Base-by-base conservation (phyloP, 371 early-diverging fungal species). In the Mortierella polycephala region DNA sequence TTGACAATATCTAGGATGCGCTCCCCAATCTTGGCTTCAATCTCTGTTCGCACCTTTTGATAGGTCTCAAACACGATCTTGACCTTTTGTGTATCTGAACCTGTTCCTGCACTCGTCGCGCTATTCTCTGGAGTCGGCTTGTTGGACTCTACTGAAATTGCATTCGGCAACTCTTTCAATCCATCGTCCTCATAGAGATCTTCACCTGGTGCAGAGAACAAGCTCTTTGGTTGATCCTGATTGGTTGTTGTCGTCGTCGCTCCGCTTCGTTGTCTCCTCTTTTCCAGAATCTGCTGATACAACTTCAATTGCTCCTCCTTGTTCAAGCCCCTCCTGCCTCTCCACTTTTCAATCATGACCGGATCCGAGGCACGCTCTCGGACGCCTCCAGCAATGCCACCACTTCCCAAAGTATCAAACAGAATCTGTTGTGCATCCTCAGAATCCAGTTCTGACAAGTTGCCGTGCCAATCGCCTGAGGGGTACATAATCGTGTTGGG, bases 401-500 rank as follows among this genome's bases (percentile, higher is more conserved):
- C 76, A 18, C 54, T 79, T 14, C 69, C 64, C 41, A 79, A 44
- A 1, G 79, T 69, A 58, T 72, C 79, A 72, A 79, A 79, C 57
- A 79, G 42, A 44, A 79, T 62, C 59, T 79, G 69, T 47, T 72
- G 73, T 5, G 79, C 79, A 50, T 79, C 79, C 20, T 20, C 55
- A 1, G 73, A 72, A 55, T 72, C 69, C 64, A 21, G 20, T 23
- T 61, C 79, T 5, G 73, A 79, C 54, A 79, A 23, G 16, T 60
- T 60, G 51, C 79, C 79, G 49, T 79, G 79, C 79, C 79, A 79
- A 13, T 79, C 79, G 21, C 79, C 79, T 2, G 73, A 79, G 7
- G 79, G 79, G 53, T 79, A 79, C 73, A 72, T 79, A 52, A 79
- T 79, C 1, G 79, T 79, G 45, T 79, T 79, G n/a, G 79, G 79